Evolutionary conservation across 2,329 filamentous ascomycete genomes (phyloP).

Genomic region (Thielaviopsis ethacetica): DNA sequence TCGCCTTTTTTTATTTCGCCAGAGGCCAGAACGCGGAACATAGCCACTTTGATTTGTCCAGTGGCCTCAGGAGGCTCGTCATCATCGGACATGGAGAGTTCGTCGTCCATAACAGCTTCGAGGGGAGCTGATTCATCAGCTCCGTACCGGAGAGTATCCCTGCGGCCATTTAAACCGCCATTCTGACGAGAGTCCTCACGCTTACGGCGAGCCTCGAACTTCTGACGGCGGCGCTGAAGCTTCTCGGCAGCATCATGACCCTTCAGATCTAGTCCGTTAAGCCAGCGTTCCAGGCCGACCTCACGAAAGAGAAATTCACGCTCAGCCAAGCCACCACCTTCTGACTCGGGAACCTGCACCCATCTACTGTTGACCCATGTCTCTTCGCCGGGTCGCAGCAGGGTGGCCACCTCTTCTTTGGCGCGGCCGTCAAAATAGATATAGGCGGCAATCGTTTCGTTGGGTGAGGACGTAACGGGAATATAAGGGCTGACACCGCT

Average conservation of each 20-base stretch:
- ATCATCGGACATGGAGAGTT: conserved; percentile 63
- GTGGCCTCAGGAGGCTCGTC: conserved; percentile 87
- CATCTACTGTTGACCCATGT: conserved; percentile 98
- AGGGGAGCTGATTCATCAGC: conserved; percentile 59
- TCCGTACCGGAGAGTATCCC: conserved; percentile 62
- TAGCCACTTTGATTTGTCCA: conserved; percentile 93
- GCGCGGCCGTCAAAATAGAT: conserved; percentile 94
- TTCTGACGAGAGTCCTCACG: conserved; percentile 29
- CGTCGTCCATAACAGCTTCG: conserved; percentile 50
- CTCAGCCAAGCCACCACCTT: conserved; percentile 88
- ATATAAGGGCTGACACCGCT: conserved; percentile 68
- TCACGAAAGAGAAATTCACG: conserved; percentile 95
- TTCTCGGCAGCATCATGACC: conserved; percentile 81
- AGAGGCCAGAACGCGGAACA: conserved; percentile 88
- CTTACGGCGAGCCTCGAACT: conserved; percentile 53
- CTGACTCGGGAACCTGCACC: conserved; percentile 82
- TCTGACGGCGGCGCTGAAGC: conserved; percentile 74
- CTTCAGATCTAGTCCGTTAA: conserved; percentile 90
- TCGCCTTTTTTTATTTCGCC: conserved; percentile 97
- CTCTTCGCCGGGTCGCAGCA: conserved; percentile 83
- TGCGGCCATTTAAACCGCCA: conserved; percentile 12
- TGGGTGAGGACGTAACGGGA: conserved; percentile 78
- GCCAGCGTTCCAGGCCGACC: conserved; percentile 87
- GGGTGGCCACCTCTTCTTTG: conserved; percentile 93
- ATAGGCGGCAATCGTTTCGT: conserved; percentile 95